Conservation (phyloP, 192 early-diverging fungal genomes). For the Coemansia sp. region DNA sequence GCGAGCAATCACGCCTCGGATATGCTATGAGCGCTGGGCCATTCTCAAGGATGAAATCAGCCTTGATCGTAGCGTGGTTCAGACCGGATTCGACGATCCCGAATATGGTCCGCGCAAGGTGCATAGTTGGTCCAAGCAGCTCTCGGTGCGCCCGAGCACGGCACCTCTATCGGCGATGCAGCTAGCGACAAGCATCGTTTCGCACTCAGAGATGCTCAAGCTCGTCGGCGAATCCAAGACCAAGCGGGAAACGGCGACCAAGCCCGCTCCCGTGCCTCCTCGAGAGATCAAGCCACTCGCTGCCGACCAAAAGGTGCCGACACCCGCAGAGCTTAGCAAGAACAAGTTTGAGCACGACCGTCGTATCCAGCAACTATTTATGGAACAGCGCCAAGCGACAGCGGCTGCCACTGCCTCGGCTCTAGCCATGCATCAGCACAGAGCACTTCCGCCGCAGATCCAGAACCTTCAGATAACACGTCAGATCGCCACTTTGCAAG, state of each 20-base stretch:
- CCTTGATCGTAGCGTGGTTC: constrained; percentile 30
- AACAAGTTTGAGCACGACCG: constrained; percentile 45
- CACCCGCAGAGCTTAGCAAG: constrained; percentile 42
- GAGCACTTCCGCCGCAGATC: constrained; percentile 18
- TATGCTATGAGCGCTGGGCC: constrained; percentile 46
- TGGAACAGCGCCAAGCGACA: constrained; percentile 47
- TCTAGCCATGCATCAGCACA: constrained; percentile 40
- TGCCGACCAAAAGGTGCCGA: constrained; percentile 40
- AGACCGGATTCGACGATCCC: constrained; percentile 47
- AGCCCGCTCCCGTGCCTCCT: constrained; percentile 30
- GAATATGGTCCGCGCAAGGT: constrained; percentile 35
- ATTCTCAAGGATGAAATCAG: constrained; percentile 43
- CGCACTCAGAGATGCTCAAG: constrained; percentile 33
- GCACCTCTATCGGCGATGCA: constrained; percentile 35
- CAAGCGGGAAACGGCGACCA: constrained; percentile 31
- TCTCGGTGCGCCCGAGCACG: constrained; percentile 21
- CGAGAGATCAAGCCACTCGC: constrained; percentile 41
- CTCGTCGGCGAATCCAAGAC: constrained; percentile 34
- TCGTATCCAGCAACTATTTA: constrained; percentile 34
- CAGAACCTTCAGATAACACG: constrained; percentile 20
- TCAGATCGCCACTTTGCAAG: constrained; percentile 33
- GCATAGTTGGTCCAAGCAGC: constrained; percentile 27
- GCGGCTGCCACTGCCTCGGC: constrained; percentile 29
- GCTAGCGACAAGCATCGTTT: constrained; percentile 30
- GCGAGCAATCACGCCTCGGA: constrained; percentile 27